These are phyloP conservation scores for Furcasterigmium furcatum DNA, from an alignment of 2,329 filamentous ascomycete species.

Conservation along the genomic window DNA sequence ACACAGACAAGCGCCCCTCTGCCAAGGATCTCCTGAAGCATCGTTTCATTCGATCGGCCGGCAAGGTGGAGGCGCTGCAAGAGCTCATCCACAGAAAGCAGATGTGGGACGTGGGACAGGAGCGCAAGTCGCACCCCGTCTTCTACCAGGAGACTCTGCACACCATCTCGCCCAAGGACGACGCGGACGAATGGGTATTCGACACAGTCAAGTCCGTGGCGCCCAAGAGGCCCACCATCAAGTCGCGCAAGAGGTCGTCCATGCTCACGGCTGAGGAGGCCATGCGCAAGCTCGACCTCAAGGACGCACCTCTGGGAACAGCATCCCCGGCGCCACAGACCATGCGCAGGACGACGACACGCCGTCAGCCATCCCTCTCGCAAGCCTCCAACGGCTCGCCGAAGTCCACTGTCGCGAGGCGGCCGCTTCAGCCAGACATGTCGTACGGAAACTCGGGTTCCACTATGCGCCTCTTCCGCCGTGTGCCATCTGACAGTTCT, in stretches of 20 bases:
- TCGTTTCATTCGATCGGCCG: constrained; percentile 81
- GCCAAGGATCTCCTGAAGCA: constrained; percentile 87
- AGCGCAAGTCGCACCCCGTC: constrained; percentile 66
- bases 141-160: constrained; percentile 93
- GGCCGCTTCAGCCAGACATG: constrained; percentile 83
- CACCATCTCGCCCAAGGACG: constrained; percentile 61
- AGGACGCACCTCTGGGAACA: constrained; percentile 56
- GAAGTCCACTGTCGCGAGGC: constrained; percentile 50
- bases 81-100: constrained; percentile 83
- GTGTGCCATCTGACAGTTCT: constrained; percentile 71
- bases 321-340: constrained; percentile 52
- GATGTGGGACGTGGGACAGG: constrained; percentile 73
- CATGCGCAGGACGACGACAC: constrained; percentile 56
- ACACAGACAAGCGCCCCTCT: constrained; percentile 77
- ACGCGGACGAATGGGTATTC: constrained; percentile 90
- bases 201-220: constrained; percentile 81
- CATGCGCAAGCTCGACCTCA: constrained; percentile 57
- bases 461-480: constrained; percentile 86
- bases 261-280: constrained; percentile 58
- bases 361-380: constrained; percentile 41
- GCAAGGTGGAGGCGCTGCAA: constrained; percentile 83
- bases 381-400: constrained; percentile 35
- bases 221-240: constrained; percentile 51
- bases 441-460: constrained; percentile 93
- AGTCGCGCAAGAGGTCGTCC: constrained; percentile 53